A percentile compares a stretch with the other conserved stretches of the same genome.
Evolutionary conservation across 2,329 filamentous ascomycete species (phyloP).

Genomic region (Stagonosporopsis vannaccii): DNA sequence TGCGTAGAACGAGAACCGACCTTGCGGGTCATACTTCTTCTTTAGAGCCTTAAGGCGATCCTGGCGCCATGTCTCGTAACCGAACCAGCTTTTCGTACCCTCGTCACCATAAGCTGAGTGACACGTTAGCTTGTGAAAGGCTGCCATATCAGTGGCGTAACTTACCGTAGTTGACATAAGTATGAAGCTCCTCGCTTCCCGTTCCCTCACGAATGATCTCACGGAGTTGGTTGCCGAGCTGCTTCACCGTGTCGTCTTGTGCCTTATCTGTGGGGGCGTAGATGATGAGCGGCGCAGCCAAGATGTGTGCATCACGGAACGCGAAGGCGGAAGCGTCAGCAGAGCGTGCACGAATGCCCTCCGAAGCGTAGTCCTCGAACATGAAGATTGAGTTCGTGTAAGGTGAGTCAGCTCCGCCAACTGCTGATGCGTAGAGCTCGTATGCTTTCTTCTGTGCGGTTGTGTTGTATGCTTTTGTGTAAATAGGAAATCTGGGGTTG

Average conservation of each 20-base stretch:
- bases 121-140: not conserved
- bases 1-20: conserved; percentile 41
- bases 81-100: conserved; percentile 39
- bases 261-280: conserved; percentile 20
- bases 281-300: conserved; percentile 32
- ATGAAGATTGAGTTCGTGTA: conserved; percentile 57
- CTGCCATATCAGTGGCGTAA: not conserved
- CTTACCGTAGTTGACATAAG: conserved; percentile 34
- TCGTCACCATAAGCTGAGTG: conserved; percentile 39
- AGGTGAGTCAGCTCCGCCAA: conserved; percentile 35
- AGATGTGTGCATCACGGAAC: conserved; percentile 50
- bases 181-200: conserved; percentile 28
- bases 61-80: conserved; percentile 42
- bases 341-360: conserved; percentile 53
- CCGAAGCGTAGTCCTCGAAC: conserved; percentile 63
- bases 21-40: conserved; percentile 43
- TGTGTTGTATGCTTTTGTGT: conserved; percentile 42
- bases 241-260: conserved; percentile 19
- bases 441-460: conserved; percentile 49
- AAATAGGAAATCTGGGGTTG: conserved; percentile 36
- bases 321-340: conserved; percentile 55
- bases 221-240: conserved; percentile 27
- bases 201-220: conserved; percentile 30
- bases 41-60: conserved; percentile 43
- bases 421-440: conserved; percentile 46